Percentiles rank a stretch among this genome's conserved stretches.
Evolutionary conservation across 208 protist species (phyloP).

Genomic region (Acanthamoeba royreba): DNA sequence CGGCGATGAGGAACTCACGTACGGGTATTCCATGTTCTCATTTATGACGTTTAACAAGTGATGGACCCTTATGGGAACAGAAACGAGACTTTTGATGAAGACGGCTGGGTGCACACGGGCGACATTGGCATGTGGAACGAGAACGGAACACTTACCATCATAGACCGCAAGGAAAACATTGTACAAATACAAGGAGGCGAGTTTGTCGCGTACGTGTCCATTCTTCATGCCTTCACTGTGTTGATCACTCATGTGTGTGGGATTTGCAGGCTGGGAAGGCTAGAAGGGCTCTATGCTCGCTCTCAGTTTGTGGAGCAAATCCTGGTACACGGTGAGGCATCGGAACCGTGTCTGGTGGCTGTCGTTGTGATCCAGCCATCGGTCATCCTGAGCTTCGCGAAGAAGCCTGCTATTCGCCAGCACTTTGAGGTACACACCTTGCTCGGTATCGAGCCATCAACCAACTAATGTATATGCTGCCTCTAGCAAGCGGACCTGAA

Average conservation of each 20-base stretch:
- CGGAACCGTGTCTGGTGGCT: slow-evolving; percentile 30
- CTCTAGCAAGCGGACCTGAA: neutral
- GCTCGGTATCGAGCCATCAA: neutral
- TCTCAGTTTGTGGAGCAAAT: slow-evolving; percentile 46
- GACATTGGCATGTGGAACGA: slow-evolving; percentile 79
- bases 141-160: slow-evolving; percentile 79
- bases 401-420: neutral
- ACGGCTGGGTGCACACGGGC: slow-evolving; percentile 85
- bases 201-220: neutral
- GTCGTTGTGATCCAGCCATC: slow-evolving; percentile 16
- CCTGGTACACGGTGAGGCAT: neutral
- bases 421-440: neutral
- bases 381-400: neutral
- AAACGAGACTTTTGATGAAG: neutral
- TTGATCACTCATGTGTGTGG: neutral
- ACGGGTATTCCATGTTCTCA: too few relatives aligned
- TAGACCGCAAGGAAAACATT: slow-evolving; percentile 88
- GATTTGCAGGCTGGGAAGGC: neutral
- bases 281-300: slow-evolving; percentile 23
- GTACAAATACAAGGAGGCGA: slow-evolving; percentile 78
- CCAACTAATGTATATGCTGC: neutral
- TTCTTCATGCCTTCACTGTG: neutral
- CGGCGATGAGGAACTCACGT: neutral
- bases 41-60: too few relatives aligned
- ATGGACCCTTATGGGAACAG: too few relatives aligned